phyloP scores from a whole-genome alignment of 2,329 filamentous ascomycete genomes.

The Trichoderma sp. region DNA sequence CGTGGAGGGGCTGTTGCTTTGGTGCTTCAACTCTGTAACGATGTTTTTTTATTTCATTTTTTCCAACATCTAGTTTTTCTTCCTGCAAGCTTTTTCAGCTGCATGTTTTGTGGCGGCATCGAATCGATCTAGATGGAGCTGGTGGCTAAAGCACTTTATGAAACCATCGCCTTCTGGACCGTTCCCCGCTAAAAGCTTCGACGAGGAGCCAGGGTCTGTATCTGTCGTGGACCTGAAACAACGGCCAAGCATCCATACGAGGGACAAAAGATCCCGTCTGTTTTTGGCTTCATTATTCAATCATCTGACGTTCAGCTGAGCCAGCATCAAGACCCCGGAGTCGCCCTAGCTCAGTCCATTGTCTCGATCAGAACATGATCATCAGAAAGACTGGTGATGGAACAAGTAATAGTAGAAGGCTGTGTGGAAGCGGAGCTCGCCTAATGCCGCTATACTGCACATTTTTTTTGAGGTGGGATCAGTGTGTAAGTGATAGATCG shows the following conservation, averaged over 20 bases:
- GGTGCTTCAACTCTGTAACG: background rate
- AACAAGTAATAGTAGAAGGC: background rate
- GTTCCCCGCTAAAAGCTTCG: background rate
- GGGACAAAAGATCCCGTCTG: conserved; percentile 6
- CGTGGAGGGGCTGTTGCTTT: background rate
- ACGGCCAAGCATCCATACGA: background rate
- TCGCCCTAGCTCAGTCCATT: background rate
- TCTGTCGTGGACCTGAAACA: conserved; percentile 13
- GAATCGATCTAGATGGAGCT: background rate
- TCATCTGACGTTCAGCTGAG: background rate
- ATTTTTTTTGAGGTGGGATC: background rate
- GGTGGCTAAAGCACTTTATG: background rate
- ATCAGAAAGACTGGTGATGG: background rate
- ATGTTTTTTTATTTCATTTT: background rate
- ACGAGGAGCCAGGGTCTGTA: conserved; percentile 1
- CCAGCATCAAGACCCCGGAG: background rate
- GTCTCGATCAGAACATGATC: conserved; percentile 4
- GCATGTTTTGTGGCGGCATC: background rate
- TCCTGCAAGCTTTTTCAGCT: background rate
- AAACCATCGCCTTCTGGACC: conserved; percentile 13
- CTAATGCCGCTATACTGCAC: background rate
- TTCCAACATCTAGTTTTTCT: background rate
- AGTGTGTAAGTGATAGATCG: conserved; percentile 11
- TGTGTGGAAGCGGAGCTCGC: conserved; percentile 1
- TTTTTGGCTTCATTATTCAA: background rate